Evolutionary conservation across 768 basidiomycete species (phyloP).

Genomic region (Collybia sordida): DNA sequence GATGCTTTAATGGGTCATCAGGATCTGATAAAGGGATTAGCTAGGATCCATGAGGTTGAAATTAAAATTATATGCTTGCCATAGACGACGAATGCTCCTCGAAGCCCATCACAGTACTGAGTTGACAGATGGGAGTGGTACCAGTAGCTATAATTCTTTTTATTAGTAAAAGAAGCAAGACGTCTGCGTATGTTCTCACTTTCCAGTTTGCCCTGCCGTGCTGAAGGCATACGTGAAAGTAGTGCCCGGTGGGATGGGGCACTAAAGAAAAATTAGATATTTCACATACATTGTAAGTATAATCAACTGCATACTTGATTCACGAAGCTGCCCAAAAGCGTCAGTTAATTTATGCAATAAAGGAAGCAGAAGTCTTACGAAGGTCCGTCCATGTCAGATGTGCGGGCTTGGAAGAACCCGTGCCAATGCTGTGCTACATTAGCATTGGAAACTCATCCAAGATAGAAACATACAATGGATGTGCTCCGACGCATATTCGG

Average conservation of each 20-base stretch:
- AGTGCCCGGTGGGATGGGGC: constrained; percentile 38
- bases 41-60: neutral
- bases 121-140: constrained; percentile 44
- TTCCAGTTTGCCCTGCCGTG: constrained; percentile 32
- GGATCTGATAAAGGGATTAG: constrained; percentile 21
- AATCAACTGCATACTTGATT: constrained; percentile 27
- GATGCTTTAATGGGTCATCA: constrained; percentile 30
- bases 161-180: neutral
- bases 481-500: constrained; percentile 24
- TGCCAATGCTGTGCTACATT: constrained; percentile 29
- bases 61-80: constrained; percentile 13
- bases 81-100: constrained; percentile 28
- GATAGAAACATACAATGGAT: constrained; percentile 17
- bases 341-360: neutral
- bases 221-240: constrained; percentile 33
- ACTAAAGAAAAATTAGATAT: constrained; percentile 18
- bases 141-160: constrained; percentile 18
- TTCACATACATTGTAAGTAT: neutral
- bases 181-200: constrained; percentile 5
- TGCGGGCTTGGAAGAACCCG: constrained; percentile 33
- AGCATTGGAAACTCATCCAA: neutral
- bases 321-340: constrained; percentile 29
- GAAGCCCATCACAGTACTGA: constrained; percentile 51
- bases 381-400: constrained; percentile 35
- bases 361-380: constrained; percentile 24